Evolutionary conservation across 108 stramenopile species (phyloP).

Genomic region (Fistulifera solaris): DNA sequence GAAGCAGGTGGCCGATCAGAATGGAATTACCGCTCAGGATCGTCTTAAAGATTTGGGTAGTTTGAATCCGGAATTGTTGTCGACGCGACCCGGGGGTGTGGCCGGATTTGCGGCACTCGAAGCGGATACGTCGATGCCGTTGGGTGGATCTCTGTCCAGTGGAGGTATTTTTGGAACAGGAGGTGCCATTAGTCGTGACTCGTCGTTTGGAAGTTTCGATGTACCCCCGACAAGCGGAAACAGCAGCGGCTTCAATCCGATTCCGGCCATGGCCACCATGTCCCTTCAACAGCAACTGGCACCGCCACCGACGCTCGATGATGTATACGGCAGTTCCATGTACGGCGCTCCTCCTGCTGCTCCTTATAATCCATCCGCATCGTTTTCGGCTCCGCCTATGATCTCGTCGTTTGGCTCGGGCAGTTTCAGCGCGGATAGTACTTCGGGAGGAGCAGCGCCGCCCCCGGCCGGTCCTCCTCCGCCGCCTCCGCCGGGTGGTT

Average conservation of each 20-base stretch:
- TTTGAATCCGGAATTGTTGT: conserved; percentile 29
- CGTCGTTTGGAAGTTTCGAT: background rate
- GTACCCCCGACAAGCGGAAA: background rate
- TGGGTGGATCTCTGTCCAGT: conserved; percentile 3
- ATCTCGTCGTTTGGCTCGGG: conserved; percentile 9
- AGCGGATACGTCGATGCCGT: conserved; percentile 13
- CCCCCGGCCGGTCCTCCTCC: conserved; percentile 10
- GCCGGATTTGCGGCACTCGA: conserved; percentile 18
- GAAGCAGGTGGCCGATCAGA: conserved; percentile 35
- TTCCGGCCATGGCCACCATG: conserved; percentile 33
- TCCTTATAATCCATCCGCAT: background rate
- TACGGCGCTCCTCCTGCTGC: background rate
- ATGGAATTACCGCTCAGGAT: conserved; percentile 46
- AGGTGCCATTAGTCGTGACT: background rate
- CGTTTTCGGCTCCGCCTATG: conserved; percentile 9
- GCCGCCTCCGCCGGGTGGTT: conserved; percentile 8
- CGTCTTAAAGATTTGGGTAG: conserved; percentile 63
- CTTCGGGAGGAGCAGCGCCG: conserved; percentile 8
- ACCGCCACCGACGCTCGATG: conserved; percentile 51
- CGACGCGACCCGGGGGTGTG: conserved; percentile 26
- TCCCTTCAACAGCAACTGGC: conserved; percentile 24
- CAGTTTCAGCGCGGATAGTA: conserved; percentile 9
- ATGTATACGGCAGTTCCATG: conserved; percentile 23
- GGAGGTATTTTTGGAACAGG: background rate
- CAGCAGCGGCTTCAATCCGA: conserved; percentile 9